These are phyloP conservation scores for Schwanniomyces pseudopolymorphus DNA, from an alignment of 805 yeast species.

Conservation along the genomic window DNA sequence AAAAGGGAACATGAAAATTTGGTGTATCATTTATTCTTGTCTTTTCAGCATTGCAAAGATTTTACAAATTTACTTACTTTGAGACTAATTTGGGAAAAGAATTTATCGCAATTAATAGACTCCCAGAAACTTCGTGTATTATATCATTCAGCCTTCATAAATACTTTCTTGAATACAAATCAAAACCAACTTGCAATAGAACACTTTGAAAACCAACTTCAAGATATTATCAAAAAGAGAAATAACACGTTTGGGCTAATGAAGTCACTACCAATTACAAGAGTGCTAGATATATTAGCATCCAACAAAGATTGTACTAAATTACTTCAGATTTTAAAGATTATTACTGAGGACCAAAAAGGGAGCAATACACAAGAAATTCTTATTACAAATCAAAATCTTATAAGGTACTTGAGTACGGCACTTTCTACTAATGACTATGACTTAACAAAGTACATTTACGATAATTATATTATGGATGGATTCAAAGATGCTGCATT, in stretches of 20 bases:
- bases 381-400: slow-evolving; percentile 10
- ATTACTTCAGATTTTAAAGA: slow-evolving; percentile 13
- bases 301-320: slow-evolving; percentile 21
- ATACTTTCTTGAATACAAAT: slow-evolving; percentile 20
- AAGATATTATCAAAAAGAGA: background rate
- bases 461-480: slow-evolving; percentile 29
- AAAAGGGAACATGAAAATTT: slow-evolving; percentile 2
- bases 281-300: slow-evolving; percentile 15
- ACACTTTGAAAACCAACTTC: slow-evolving; percentile 10
- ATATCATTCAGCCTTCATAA: slow-evolving; percentile 23
- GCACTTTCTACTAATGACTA: slow-evolving; percentile 27
- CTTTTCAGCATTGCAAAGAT: slow-evolving; percentile 13
- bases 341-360: slow-evolving; percentile 7
- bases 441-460: slow-evolving; percentile 24
- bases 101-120: slow-evolving; percentile 8
- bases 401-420: slow-evolving; percentile 22
- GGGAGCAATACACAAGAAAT: background rate
- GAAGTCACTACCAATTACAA: slow-evolving; percentile 16
- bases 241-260: background rate
- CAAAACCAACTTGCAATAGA: slow-evolving; percentile 25
- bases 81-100: slow-evolving; percentile 21
- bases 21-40: slow-evolving; percentile 3
- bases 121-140: slow-evolving; percentile 9
- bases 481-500: slow-evolving; percentile 19
- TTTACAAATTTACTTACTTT: slow-evolving; percentile 19